phyloP scores from a whole-genome alignment of 352 stramenopile genomes.

The Elongisporangium senticosum region DNA sequence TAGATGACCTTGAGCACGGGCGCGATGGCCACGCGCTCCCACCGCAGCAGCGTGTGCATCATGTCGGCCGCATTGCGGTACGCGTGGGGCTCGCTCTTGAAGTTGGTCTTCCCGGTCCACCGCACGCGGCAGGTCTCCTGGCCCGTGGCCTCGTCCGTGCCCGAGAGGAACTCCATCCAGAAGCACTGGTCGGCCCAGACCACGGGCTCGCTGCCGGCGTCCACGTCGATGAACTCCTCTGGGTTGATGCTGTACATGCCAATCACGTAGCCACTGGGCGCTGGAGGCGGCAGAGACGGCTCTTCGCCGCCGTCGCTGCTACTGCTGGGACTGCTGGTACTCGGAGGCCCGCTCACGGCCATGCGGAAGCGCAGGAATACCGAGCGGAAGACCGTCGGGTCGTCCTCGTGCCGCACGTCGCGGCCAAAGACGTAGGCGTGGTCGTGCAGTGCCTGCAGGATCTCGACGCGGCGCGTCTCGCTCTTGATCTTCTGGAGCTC shows the following conservation, averaged over 20 bases:
- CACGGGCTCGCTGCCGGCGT: constrained; percentile 12
- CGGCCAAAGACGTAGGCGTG: constrained; percentile 29
- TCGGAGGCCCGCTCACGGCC: background rate
- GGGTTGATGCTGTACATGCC: constrained; percentile 9
- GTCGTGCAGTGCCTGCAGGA: constrained; percentile 23
- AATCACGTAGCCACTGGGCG: constrained; percentile 5
- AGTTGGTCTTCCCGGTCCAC: constrained; percentile 45
- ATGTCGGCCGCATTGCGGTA: constrained; percentile 42
- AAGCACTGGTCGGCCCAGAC: constrained; percentile 40
- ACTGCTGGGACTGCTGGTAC: background rate
- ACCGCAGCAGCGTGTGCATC: constrained; percentile 39
- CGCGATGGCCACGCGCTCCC: constrained; percentile 38
- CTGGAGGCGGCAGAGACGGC: too few relatives aligned
- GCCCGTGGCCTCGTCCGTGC: constrained; percentile 17
- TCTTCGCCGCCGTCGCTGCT: background rate
- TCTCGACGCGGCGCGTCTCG: constrained; percentile 26
- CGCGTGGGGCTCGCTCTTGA: constrained; percentile 38
- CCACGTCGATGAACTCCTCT: background rate
- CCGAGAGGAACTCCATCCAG: constrained; percentile 36
- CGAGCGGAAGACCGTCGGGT: constrained; percentile 23
- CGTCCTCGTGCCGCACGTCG: constrained; percentile 25
- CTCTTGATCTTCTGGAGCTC: constrained; percentile 31
- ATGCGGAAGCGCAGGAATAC: constrained; percentile 37
- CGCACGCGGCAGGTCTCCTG: constrained; percentile 20
- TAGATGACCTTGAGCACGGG: constrained; percentile 23